A percentile compares a stretch with the other conserved stretches of the same genome.
phyloP scores from a whole-genome alignment of 805 yeast species.

The Candida tibetensis region DNA sequence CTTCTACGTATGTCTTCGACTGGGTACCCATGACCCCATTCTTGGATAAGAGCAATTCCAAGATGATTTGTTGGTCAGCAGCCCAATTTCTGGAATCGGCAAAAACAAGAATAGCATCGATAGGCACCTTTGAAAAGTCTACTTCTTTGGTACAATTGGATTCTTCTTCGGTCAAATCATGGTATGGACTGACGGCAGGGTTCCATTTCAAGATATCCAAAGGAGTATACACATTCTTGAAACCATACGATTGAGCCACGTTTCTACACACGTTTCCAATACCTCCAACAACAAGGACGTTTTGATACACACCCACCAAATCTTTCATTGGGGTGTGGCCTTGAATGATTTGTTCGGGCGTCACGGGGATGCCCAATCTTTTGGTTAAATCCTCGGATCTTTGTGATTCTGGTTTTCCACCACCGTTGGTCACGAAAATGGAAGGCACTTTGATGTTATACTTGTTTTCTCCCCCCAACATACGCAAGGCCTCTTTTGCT shows the following conservation, averaged over 20 bases:
- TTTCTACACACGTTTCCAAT: slow-evolving; percentile 79
- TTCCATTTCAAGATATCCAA: slow-evolving; percentile 81
- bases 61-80: slow-evolving; percentile 84
- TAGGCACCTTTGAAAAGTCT: slow-evolving; percentile 64
- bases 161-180: slow-evolving; percentile 73
- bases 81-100: slow-evolving; percentile 95
- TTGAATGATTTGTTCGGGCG: slow-evolving; percentile 80
- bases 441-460: slow-evolving; percentile 79
- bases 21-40: slow-evolving; percentile 84
- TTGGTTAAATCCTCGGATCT: slow-evolving; percentile 70
- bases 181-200: slow-evolving; percentile 84
- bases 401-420: slow-evolving; percentile 77
- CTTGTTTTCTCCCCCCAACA: slow-evolving; percentile 75
- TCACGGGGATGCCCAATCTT: slow-evolving; percentile 57
- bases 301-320: slow-evolving; percentile 61
- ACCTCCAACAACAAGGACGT: slow-evolving; percentile 87
- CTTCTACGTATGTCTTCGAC: slow-evolving; percentile 66
- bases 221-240: slow-evolving; percentile 77
- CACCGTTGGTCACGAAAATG: slow-evolving; percentile 87
- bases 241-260: slow-evolving; percentile 82
- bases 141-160: slow-evolving; percentile 47
- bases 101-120: slow-evolving; percentile 83
- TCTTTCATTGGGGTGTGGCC: slow-evolving; percentile 95
- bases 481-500: slow-evolving; percentile 67
- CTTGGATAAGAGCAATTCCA: slow-evolving; percentile 74